phyloP scores from a whole-genome alignment of 192 early-diverging fungal genomes.

The Coemansia sp. region DNA sequence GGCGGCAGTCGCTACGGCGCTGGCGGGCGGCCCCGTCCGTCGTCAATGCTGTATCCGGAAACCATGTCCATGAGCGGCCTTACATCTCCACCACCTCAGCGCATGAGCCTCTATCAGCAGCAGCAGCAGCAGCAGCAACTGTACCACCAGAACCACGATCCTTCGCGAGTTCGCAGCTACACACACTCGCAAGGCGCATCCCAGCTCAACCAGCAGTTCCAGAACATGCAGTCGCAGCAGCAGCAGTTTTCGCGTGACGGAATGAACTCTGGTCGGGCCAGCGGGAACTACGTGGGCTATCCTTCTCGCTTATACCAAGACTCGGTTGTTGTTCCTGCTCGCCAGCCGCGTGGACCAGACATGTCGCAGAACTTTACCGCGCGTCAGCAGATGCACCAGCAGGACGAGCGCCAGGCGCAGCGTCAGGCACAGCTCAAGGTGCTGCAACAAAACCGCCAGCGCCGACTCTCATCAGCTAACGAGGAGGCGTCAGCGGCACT shows the following conservation, averaged over 20 bases:
- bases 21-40: slow-evolving; percentile 37
- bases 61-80: slow-evolving; percentile 44
- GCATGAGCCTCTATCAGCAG: slow-evolving; percentile 34
- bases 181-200: slow-evolving; percentile 49
- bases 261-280: slow-evolving; percentile 37
- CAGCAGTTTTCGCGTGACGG: slow-evolving; percentile 38
- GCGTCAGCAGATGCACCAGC: slow-evolving; percentile 55
- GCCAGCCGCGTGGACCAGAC: slow-evolving; percentile 74
- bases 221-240: slow-evolving; percentile 28
- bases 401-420: slow-evolving; percentile 51
- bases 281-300: slow-evolving; percentile 57
- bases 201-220: slow-evolving; percentile 22
- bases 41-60: slow-evolving; percentile 52
- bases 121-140: slow-evolving; percentile 21
- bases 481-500: slow-evolving; percentile 26
- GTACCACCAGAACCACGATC: slow-evolving; percentile 28
- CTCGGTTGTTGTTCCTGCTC: slow-evolving; percentile 63
- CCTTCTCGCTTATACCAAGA: slow-evolving; percentile 57
- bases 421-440: slow-evolving; percentile 52
- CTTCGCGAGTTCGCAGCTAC: slow-evolving; percentile 43
- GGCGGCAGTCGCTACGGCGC: slow-evolving; percentile 26
- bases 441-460: slow-evolving; percentile 53
- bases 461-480: slow-evolving; percentile 43
- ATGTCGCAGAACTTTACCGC: slow-evolving; percentile 69
- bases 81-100: slow-evolving; percentile 34